Percentiles rank a stretch among this genome's conserved stretches.
Conservation (phyloP, 2,329 filamentous ascomycete species). For the Tolypocladium guangdongense region DNA sequence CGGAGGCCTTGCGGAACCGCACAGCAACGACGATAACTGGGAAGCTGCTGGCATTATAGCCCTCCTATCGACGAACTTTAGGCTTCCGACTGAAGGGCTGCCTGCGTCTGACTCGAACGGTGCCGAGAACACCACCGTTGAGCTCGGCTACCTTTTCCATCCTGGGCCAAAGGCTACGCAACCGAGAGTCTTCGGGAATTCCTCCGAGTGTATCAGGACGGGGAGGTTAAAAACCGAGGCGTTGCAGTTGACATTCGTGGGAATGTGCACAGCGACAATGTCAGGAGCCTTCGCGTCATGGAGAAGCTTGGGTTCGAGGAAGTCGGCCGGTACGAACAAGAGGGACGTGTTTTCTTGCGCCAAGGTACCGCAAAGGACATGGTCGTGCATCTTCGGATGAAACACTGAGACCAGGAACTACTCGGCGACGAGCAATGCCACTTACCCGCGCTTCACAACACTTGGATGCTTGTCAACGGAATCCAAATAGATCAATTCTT, state of each 20-base stretch:
- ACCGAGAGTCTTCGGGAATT: background rate
- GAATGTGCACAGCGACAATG: background rate
- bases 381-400: background rate
- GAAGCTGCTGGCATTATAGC: background rate
- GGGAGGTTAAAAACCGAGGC: background rate
- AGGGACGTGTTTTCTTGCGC: background rate
- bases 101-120: background rate
- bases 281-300: background rate
- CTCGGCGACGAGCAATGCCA: background rate
- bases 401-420: background rate
- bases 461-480: background rate
- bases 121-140: background rate
- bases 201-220: background rate
- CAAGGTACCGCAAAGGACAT: background rate
- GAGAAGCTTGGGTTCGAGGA: background rate
- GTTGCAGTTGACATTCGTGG: background rate
- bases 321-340: background rate
- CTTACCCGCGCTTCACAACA: too few species aligned
- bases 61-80: background rate
- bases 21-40: background rate
- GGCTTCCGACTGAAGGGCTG: background rate
- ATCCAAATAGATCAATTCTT: background rate
- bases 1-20: background rate
- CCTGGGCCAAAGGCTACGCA: background rate
- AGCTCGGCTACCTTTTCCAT: background rate